Base-by-base conservation (phyloP, 345 rosid genomes). In the Euphorbia pulcherrima region DNA sequence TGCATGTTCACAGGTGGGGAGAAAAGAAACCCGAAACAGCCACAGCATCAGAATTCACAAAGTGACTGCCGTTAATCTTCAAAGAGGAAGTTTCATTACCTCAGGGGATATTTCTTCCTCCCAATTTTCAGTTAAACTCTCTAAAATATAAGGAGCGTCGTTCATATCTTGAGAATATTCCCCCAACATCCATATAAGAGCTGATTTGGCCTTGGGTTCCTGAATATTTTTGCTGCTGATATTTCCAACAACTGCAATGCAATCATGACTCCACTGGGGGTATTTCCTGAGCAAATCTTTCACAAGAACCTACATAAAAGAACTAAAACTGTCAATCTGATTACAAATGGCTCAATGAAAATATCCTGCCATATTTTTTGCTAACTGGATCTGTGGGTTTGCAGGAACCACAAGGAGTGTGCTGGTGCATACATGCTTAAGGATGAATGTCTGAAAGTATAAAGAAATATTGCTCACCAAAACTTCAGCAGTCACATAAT, bases 251-350 rank as follows among this genome's bases (percentile, higher is more conserved):
- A 91, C 99, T 65, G 97, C 97, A 79, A 94, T 94, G 83, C 99
- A 94, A 70, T 94, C 97, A 21, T 94, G 97, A 82, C 99, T 94
- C 99, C 97, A 94, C 61, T 94, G 99, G 9, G 99, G 99, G 79
- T 94, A 91, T 77, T 94, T 94, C 72, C 99, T 89, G 61, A 94
- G 81, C 71, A 94, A 85, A 82, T 94, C 97, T 81, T 94, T 94
- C 41, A 94, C 97, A 76, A 94, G 97, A 73, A 94, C 99, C 96
- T 94, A 83, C 67, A 75, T 3, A 47, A 23, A 65, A 66, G 47
- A 70, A 44, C 51, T 39, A 23, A 59, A 82, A 74, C 39, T 44
- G 27, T 39, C 23, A 75, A 30, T 26, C 35, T 44, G 63, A 23
- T 48, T 13, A 69, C 60, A 46, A 16, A 37, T 50, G 23, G 16